Percentiles rank a stretch among this genome's conserved stretches.
phyloP scores from a whole-genome alignment of 345 rosid genomes.

The Sapria himalayana region DNA sequence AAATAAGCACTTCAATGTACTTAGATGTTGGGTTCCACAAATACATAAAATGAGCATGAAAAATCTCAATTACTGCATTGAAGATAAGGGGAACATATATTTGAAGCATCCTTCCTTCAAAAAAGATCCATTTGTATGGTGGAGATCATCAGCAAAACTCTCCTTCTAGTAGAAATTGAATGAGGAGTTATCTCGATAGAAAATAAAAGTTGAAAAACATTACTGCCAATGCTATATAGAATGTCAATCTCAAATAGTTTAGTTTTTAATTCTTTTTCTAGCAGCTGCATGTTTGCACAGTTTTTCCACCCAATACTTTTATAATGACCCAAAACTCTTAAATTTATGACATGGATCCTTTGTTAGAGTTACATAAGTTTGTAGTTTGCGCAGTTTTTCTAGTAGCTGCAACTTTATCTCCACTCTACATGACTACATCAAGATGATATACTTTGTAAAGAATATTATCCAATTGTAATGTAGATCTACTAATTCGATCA shows the following conservation, averaged over 20 bases:
- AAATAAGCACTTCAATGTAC: slow-evolving; percentile 47
- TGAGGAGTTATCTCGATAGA: slow-evolving; percentile 42
- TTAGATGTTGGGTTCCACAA: slow-evolving; percentile 53
- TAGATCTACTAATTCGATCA: slow-evolving; percentile 26
- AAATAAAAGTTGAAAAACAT: slow-evolving; percentile 49
- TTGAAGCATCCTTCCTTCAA: slow-evolving; percentile 45
- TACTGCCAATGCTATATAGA: slow-evolving; percentile 11
- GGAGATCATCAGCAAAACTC: slow-evolving; percentile 28
- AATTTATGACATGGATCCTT: slow-evolving; percentile 48
- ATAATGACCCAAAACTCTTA: slow-evolving; percentile 60
- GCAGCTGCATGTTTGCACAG: slow-evolving; percentile 18
- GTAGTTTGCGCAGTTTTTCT: no score
- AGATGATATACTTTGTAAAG: slow-evolving; percentile 15
- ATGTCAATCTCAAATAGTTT: slow-evolving; percentile 16
- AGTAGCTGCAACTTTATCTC: slow-evolving; percentile 29
- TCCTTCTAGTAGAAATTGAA: slow-evolving; percentile 47
- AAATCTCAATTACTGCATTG: slow-evolving; percentile 55
- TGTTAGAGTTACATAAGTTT: slow-evolving; percentile 50
- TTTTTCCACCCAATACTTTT: slow-evolving; percentile 17
- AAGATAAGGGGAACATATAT: slow-evolving; percentile 32
- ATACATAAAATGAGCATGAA: slow-evolving; percentile 41
- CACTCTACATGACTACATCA: slow-evolving; percentile 21
- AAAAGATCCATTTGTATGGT: slow-evolving; percentile 37
- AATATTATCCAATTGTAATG: slow-evolving; percentile 13
- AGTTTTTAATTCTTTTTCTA: slow-evolving; percentile 25